phyloP scores from a whole-genome alignment of 2,329 filamentous ascomycete species.

The Mariannaea elegans region DNA sequence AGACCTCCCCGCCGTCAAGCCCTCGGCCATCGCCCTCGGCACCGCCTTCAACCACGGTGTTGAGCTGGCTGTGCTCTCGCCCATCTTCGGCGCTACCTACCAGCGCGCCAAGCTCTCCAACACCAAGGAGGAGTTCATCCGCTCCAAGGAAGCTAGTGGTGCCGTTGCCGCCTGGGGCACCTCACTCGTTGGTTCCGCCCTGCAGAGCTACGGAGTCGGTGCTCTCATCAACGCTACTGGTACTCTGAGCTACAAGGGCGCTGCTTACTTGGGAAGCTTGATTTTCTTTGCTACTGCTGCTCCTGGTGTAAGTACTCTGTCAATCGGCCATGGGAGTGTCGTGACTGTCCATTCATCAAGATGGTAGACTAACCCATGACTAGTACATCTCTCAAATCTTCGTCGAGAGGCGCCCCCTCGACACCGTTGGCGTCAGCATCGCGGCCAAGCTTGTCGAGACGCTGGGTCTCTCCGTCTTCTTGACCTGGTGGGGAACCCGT shows the following conservation, averaged over 20 bases:
- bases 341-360: too few species aligned
- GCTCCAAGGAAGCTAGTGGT: conserved; percentile 89
- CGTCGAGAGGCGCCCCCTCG: conserved; percentile 89
- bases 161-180: conserved; percentile 91
- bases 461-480: conserved; percentile 87
- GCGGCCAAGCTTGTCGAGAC: conserved; percentile 91
- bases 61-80: conserved; percentile 86
- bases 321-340: too few species aligned
- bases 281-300: conserved; percentile 93
- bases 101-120: conserved; percentile 90
- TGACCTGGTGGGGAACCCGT: conserved; percentile 97
- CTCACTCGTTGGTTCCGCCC: conserved; percentile 85
- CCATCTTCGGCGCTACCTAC: conserved; percentile 94
- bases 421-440: conserved; percentile 87
- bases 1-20: conserved; percentile 84
- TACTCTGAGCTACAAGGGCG: conserved; percentile 95
- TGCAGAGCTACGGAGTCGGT: conserved; percentile 90
- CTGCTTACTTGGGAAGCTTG: conserved; percentile 88
- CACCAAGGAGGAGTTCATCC: conserved; percentile 95
- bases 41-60: conserved; percentile 94
- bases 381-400: conserved; percentile 88
- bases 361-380: conserved; percentile 12
- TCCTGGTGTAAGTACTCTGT: conserved; percentile 71
- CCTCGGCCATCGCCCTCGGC: conserved; percentile 95
- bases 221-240: conserved; percentile 94